Evolutionary conservation across 306 rosid species (phyloP), one percentile per base, ranked within the genome.

Genomic region (Lupinus albus): DNA sequence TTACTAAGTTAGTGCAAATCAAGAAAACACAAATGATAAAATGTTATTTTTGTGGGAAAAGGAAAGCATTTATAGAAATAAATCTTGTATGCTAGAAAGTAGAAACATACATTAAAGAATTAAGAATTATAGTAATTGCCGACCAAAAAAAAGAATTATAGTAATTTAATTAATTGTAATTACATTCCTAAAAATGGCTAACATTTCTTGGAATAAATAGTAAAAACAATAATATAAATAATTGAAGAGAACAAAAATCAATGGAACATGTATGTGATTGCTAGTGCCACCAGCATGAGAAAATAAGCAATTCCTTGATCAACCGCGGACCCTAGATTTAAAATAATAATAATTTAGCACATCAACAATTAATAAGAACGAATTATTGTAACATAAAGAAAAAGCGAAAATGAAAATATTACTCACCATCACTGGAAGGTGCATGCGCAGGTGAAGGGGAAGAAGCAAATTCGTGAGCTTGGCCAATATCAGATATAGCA

Each of bases 251-350:
- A n/a, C n/a, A n/a, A n/a, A n/a, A n/a, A 72, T 87, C 77, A 84
- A 38, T 84, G 93, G 42, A 82, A 2, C 6, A 84, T 61, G 72
- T 87, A 84, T 1, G 93, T 87, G 33, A 84, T 65, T 13, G 84
- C 93, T 7, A 87, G 83, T 28, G 87, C 93, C 76, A 84, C 61
- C 21, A 84, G 0, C 71, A 87, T 69, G 25, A 87, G 87, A 12
- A 67, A 11, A 64, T 76, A 87, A 28, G 93, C 93, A 46, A 87
- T 47, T 47, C 89, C 89, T 82, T 87, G 93, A 78, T 87, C 93
- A 16, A 87, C 21, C 3, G 89, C 81, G 14, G 81, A n/a, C 2
- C 93, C 89, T 86, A 76, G 28, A 44, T 13, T 3, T 17, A 4
- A 42, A 5, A 60, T 15, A 9, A 30, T 9, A 35, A 64, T 4